phyloP scores from a whole-genome alignment of 1,284 basidiomycete species.

The Malassezia yamatoensis region DNA sequence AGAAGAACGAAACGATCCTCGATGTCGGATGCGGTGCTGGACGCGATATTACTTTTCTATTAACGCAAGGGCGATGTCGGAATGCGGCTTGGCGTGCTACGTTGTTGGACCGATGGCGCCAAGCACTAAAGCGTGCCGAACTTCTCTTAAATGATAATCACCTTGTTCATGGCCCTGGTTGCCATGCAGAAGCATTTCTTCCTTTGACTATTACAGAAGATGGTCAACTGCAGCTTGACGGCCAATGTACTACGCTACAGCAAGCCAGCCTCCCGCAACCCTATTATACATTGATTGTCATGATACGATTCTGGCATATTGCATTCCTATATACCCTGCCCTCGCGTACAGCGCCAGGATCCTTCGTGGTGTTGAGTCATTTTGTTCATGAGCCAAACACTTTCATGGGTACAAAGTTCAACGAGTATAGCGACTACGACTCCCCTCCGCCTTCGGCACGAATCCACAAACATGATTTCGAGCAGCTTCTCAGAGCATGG shows the following conservation, averaged over 20 bases:
- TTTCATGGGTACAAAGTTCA: not conserved
- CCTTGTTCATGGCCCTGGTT: not conserved
- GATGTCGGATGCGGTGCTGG: slow-evolving; percentile 18
- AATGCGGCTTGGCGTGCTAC: slow-evolving; percentile 5
- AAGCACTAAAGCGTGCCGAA: slow-evolving; percentile 9
- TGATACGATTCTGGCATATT: slow-evolving; percentile 16
- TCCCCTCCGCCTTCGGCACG: slow-evolving; percentile 12
- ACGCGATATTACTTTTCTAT: slow-evolving; percentile 11
- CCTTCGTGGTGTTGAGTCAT: slow-evolving; percentile 15
- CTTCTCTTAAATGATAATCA: slow-evolving; percentile 3
- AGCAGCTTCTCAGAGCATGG: slow-evolving; percentile 2
- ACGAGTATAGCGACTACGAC: not conserved
- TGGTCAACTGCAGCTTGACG: not conserved
- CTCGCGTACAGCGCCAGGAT: not conserved
- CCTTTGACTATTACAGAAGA: not conserved
- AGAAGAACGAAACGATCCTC: not conserved
- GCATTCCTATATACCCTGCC: slow-evolving; percentile 2
- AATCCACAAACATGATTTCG: slow-evolving; percentile 9
- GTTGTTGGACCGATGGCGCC: slow-evolving; percentile 13
- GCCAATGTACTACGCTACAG: not conserved
- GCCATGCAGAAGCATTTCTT: slow-evolving; percentile 3
- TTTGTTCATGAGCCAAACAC: slow-evolving; percentile 14
- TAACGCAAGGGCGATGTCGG: not conserved
- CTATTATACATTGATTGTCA: slow-evolving; percentile 3
- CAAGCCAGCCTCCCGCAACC: slow-evolving; percentile 3